Conservation (phyloP, 306 rosid genomes). For the Lathyrus tuberosus region DNA sequence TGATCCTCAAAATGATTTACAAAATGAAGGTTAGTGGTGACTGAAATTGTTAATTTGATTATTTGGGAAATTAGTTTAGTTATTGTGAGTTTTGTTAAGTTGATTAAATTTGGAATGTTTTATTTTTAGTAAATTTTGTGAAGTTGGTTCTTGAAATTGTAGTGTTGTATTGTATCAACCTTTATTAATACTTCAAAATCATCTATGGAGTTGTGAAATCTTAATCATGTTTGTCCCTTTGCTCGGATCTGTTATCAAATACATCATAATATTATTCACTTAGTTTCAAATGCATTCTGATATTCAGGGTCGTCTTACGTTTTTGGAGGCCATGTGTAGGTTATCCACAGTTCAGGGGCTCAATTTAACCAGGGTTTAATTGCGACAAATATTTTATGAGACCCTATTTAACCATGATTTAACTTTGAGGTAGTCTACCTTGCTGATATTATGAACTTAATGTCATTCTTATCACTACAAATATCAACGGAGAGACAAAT, state of each 20-base stretch:
- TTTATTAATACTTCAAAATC: background rate
- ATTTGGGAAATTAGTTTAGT: slow-evolving; percentile 2
- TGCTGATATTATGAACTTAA: background rate
- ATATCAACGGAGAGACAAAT: background rate
- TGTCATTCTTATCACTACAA: background rate
- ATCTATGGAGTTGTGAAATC: slow-evolving; percentile 5
- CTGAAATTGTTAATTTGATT: background rate
- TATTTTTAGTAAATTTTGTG: background rate
- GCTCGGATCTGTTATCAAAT: background rate
- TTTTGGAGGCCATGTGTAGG: too few relatives aligned
- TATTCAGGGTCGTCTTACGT: too few relatives aligned
- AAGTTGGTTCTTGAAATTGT: background rate
- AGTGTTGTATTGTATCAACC: background rate
- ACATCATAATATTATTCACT: background rate
- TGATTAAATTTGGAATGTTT: slow-evolving; percentile 30
- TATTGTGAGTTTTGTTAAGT: slow-evolving; percentile 15
- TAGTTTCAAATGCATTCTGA: background rate
- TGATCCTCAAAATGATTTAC: slow-evolving; percentile 48
- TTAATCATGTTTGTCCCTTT: background rate
- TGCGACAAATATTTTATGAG: too few relatives aligned
- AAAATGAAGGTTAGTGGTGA: slow-evolving; percentile 50
- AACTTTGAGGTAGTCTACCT: too few relatives aligned
- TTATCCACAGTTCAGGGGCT: too few relatives aligned
- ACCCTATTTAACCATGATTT: too few relatives aligned
- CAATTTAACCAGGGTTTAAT: too few relatives aligned